Base-by-base conservation (phyloP, 1,139 yeast genomes). In the Saccharomyces pastorianus region DNA sequence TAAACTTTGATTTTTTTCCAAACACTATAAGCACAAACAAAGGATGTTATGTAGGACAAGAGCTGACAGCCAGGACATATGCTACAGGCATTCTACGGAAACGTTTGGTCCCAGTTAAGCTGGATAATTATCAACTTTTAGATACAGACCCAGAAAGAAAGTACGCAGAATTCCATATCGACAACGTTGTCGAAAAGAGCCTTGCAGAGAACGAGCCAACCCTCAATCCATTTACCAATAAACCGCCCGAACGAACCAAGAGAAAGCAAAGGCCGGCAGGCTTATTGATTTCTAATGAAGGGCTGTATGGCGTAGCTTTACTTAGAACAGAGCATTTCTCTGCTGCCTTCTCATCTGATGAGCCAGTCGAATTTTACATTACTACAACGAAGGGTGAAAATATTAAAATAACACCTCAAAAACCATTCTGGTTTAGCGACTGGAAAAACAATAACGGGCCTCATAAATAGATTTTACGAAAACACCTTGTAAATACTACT, bases 31-130 rank as follows among this genome's bases (percentile, higher is more conserved):
- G 93, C 53, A 80, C 85, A 52, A 73, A 90, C 62, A 93, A 93
- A 68, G 99, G 99, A 2, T 93, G 99, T 68, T 93, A 93, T 64
- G 85, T 89, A 23, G 99, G 99, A 0, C 99, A 93, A 69, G 99
- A 93, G 67, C 75, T 93, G 53, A 91, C 98, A 0, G 89, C 91
- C 25, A 78, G 99, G 63, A 87, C 97, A 0, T 84, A 78, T 66
- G 89, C 88, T 57, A 84, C 86, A 48, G 96, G 97, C 1, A 81
- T 84, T 2, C 81, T 91, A 13, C 76, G 96, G 27, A 90, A 91
- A 66, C 75, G 99, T 53, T 75, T 90, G 2, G 80, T 88, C 48
- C 96, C 97, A 0, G 82, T 87, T 1, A 80, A 77, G 56, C 73
- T 89, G 4, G 61, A 58, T 44, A 58, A 65, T 48, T 27, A 53